Evolutionary conservation across 2,329 filamentous ascomycete species (phyloP).

Genomic region (Rhynchosporium agropyri): DNA sequence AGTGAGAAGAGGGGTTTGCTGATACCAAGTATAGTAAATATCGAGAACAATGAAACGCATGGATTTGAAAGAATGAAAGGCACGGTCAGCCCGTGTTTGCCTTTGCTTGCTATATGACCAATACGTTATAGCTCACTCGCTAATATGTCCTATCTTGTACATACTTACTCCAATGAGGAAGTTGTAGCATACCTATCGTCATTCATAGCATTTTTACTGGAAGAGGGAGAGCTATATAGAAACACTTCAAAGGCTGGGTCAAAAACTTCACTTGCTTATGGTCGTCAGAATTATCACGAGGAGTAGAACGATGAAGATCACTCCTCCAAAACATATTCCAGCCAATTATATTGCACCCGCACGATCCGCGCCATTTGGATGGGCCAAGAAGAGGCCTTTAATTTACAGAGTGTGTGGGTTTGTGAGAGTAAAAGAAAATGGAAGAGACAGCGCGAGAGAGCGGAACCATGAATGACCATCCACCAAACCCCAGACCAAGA

Average conservation of each 20-base stretch:
- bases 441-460: background rate
- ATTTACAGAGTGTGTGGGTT: conserved; percentile 22
- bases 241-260: too few relatives aligned
- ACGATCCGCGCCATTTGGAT: conserved; percentile 19
- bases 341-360: background rate
- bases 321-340: background rate
- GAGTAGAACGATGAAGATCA: background rate
- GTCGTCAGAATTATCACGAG: too few relatives aligned
- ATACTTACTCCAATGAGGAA: background rate
- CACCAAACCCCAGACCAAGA: conserved; percentile 10
- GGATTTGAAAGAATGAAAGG: too few relatives aligned
- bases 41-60: background rate
- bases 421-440: background rate
- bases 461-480: conserved; percentile 13
- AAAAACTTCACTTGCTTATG: too few relatives aligned
- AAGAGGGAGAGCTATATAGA: too few relatives aligned
- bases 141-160: conserved; percentile 9
- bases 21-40: too few relatives aligned
- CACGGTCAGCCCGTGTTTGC: too few relatives aligned
- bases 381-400: conserved; percentile 13
- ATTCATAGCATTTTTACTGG: too few relatives aligned
- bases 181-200: too few relatives aligned
- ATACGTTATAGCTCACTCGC: background rate
- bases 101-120: background rate
- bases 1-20: background rate